phyloP scores from a whole-genome alignment of 2,329 filamentous ascomycete species.

The Fusarium miscanthi region DNA sequence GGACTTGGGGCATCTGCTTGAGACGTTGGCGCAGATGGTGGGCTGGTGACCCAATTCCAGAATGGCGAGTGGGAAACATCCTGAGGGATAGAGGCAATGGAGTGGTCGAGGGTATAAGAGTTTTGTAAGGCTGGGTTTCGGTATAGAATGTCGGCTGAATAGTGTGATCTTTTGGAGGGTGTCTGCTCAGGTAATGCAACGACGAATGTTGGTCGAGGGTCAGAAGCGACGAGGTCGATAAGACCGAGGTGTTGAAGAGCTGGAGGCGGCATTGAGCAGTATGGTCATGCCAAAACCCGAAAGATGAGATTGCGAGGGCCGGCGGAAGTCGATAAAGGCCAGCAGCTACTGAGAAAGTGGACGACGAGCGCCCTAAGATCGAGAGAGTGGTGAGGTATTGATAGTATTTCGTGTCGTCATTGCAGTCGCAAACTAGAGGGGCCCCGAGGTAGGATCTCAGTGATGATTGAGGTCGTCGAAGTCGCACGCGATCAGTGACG shows the following conservation, averaged over 20 bases:
- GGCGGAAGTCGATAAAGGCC: not conserved
- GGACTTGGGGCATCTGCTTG: slow-evolving; percentile 5
- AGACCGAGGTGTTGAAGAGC: slow-evolving; percentile 49
- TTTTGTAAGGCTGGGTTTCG: slow-evolving; percentile 52
- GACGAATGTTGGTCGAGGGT: slow-evolving; percentile 57
- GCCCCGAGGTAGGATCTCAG: not conserved
- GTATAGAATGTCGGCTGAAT: slow-evolving; percentile 47
- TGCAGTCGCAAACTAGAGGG: slow-evolving; percentile 28
- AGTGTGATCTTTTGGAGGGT: slow-evolving; percentile 2
- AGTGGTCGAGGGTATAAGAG: slow-evolving; percentile 47
- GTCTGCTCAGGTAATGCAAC: slow-evolving; percentile 40
- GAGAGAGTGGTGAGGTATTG: slow-evolving; percentile 11
- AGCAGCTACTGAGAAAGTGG: not conserved
- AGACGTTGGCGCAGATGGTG: slow-evolving; percentile 15
- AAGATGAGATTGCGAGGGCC: not conserved
- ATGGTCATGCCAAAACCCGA: slow-evolving; percentile 1
- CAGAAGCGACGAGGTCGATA: slow-evolving; percentile 54
- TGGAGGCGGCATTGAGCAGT: slow-evolving; percentile 39
- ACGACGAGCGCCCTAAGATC: slow-evolving; percentile 18
- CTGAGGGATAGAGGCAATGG: slow-evolving; percentile 46
- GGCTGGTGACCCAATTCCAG: slow-evolving; percentile 54
- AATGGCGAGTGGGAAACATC: slow-evolving; percentile 50
- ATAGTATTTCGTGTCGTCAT: slow-evolving; percentile 33
- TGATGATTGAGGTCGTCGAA: slow-evolving; percentile 6
- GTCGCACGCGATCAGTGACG: slow-evolving; percentile 26